Percentiles rank a stretch among this genome's conserved stretches.
Conservation (phyloP, 148 eudicot species). For the Drosera capensis region DNA sequence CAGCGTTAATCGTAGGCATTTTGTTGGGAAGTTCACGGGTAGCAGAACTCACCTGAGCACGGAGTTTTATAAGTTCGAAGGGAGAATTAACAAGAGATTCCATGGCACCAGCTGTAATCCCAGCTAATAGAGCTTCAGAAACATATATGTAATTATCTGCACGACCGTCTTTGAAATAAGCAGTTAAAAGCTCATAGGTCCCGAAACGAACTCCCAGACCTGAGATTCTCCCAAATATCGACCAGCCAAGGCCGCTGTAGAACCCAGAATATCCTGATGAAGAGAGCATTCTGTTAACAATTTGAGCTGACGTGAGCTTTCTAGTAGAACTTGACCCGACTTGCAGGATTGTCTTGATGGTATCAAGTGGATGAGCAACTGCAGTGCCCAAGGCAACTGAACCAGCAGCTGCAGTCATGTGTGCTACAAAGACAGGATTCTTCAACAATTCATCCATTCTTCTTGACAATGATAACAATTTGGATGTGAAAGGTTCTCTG, state of each 20-base stretch:
- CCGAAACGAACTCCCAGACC: constrained; percentile 83
- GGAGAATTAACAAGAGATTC: constrained; percentile 72
- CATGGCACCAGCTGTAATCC: constrained; percentile 62
- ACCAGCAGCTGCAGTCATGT: constrained; percentile 51
- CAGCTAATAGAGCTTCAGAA: constrained; percentile 77
- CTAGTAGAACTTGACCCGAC: constrained; percentile 56
- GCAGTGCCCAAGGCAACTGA: constrained; percentile 47
- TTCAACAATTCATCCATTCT: constrained; percentile 70
- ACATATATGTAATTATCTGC: constrained; percentile 48
- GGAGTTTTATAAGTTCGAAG: constrained; percentile 68
- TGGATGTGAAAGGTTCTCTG: no score
- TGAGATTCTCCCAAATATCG: constrained; percentile 44
- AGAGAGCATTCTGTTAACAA: constrained; percentile 34
- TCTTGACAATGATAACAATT: no score
- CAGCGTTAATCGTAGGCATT: constrained; percentile 9
- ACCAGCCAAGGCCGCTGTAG: constrained; percentile 64
- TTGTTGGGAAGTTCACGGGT: constrained; percentile 19
- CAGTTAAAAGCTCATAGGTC: constrained; percentile 64
- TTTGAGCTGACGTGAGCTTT: constrained; percentile 35
- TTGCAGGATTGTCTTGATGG: constrained; percentile 66
- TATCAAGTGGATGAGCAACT: constrained; percentile 69
- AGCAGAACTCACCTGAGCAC: constrained; percentile 78
- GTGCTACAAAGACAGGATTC: constrained; percentile 53
- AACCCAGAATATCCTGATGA: constrained; percentile 66
- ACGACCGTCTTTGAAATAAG: constrained; percentile 83